phyloP scores from a whole-genome alignment of 495 filamentous ascomycete species.

The Penicillium steckii region DNA sequence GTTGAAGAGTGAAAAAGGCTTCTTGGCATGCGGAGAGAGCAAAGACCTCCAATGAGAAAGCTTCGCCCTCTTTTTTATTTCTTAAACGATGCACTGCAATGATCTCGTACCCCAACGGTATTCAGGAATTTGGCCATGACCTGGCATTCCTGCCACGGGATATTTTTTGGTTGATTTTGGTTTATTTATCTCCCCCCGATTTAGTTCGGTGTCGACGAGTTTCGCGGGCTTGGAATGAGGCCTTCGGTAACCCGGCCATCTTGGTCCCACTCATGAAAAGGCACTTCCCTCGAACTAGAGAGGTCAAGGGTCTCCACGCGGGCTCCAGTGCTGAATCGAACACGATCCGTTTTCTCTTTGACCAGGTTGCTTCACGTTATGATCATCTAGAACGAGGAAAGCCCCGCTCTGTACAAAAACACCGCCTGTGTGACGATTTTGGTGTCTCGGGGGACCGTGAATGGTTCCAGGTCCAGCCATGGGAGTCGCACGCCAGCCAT shows the following conservation, averaged over 20 bases:
- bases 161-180: slow-evolving; percentile 42
- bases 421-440: slow-evolving; percentile 36
- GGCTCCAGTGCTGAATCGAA: slow-evolving; percentile 1
- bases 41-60: slow-evolving; percentile 17
- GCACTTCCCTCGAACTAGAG: slow-evolving; percentile 55
- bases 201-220: slow-evolving; percentile 56
- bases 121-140: slow-evolving; percentile 5
- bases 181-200: slow-evolving; percentile 47
- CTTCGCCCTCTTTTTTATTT: slow-evolving; percentile 2
- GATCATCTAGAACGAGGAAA: slow-evolving; percentile 49
- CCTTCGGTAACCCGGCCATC: slow-evolving; percentile 49
- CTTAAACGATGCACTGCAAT: slow-evolving; percentile 6
- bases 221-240: slow-evolving; percentile 50
- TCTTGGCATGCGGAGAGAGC: slow-evolving; percentile 42
- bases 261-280: slow-evolving; percentile 47
- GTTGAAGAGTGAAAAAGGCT: too few species aligned
- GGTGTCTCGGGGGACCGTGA: slow-evolving; percentile 32
- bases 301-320: slow-evolving; percentile 39
- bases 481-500: slow-evolving; percentile 54
- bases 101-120: not conserved
- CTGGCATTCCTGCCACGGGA: slow-evolving; percentile 40
- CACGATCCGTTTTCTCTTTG: slow-evolving; percentile 47
- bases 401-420: slow-evolving; percentile 49
- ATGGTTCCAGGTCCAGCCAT: slow-evolving; percentile 53
- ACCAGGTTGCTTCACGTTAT: slow-evolving; percentile 56